These are phyloP conservation scores for Sporormia fimetaria DNA, from an alignment of 495 filamentous ascomycete genomes.

Conservation along the genomic window DNA sequence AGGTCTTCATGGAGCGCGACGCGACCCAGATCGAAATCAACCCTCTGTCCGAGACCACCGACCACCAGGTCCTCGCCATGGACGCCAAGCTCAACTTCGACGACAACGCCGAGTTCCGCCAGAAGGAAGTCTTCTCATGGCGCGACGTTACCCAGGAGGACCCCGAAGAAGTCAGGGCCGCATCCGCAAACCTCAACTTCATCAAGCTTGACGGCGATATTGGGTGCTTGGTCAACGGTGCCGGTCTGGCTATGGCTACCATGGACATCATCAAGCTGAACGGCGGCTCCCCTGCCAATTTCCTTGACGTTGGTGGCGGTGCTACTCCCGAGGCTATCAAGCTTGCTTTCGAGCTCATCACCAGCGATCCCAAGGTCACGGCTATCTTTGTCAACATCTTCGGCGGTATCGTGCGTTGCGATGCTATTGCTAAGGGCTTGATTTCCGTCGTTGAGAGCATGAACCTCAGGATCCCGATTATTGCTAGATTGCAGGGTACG, in stretches of 20 bases:
- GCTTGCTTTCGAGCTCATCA: conserved; percentile 96
- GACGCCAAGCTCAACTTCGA: conserved; percentile 97
- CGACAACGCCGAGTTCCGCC: conserved; percentile 96
- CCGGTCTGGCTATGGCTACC: conserved; percentile 97
- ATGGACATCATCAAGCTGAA: conserved; percentile 99
- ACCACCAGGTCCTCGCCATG: conserved; percentile 97
- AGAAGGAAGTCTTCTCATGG: conserved; percentile 90
- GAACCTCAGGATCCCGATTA: conserved; percentile 89
- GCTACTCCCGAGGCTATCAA: conserved; percentile 94
- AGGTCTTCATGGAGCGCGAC: conserved; percentile 95
- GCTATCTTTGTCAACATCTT: conserved; percentile 99
- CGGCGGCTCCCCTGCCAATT: conserved; percentile 91
- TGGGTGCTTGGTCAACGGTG: conserved; percentile 96
- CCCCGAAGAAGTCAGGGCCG: conserved; percentile 91
- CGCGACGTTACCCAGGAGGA: conserved; percentile 93
- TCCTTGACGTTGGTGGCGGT: conserved; percentile 96
- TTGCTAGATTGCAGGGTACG: conserved; percentile 94
- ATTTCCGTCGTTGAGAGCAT: conserved; percentile 89
- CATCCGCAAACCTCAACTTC: conserved; percentile 90
- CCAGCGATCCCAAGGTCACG: conserved; percentile 93
- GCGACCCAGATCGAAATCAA: conserved; percentile 99
- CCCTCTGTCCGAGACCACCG: conserved; percentile 89
- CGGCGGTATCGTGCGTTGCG: conserved; percentile 94
- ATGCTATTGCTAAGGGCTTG: conserved; percentile 92
- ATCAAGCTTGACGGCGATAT: conserved; percentile 99